A percentile compares a stretch with the other conserved stretches of the same genome.
Conservation (phyloP, 1,284 basidiomycete genomes). For the Ceratobasidium sp. region DNA sequence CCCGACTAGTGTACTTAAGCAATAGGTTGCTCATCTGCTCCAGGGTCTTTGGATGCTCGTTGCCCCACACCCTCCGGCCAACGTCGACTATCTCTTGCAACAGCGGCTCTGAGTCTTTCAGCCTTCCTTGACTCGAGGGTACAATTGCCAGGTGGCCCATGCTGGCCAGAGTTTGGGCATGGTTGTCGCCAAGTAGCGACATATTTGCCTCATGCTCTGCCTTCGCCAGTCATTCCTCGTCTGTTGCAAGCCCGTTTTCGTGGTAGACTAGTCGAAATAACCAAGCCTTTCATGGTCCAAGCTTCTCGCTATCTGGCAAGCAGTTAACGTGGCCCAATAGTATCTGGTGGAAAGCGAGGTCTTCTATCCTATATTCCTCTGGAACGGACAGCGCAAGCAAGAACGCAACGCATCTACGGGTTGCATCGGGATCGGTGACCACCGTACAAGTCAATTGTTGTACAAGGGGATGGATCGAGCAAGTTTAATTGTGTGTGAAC, state of each 20-base stretch:
- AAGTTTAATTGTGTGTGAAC: background rate
- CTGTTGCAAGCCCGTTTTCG: background rate
- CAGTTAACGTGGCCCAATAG: constrained; percentile 10
- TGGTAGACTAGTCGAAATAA: background rate
- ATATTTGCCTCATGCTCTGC: background rate
- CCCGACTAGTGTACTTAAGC: background rate
- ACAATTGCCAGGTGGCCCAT: background rate
- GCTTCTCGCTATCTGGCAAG: constrained; percentile 13
- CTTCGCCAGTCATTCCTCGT: background rate
- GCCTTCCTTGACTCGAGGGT: background rate
- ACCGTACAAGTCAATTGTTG: constrained; percentile 13
- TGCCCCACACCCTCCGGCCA: background rate
- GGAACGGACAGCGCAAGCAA: constrained; percentile 13
- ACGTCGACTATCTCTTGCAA: background rate
- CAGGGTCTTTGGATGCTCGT: background rate
- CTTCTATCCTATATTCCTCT: background rate
- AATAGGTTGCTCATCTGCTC: background rate
- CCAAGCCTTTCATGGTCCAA: constrained; percentile 1
- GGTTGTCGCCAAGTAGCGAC: background rate
- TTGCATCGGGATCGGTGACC: background rate
- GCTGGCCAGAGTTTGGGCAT: background rate
- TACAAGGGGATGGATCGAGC: constrained; percentile 19
- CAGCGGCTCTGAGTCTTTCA: background rate
- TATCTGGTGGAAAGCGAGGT: background rate
- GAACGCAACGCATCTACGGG: background rate